Base-by-base conservation (phyloP, 805 yeast genomes). In the Saturnispora galanensis region DNA sequence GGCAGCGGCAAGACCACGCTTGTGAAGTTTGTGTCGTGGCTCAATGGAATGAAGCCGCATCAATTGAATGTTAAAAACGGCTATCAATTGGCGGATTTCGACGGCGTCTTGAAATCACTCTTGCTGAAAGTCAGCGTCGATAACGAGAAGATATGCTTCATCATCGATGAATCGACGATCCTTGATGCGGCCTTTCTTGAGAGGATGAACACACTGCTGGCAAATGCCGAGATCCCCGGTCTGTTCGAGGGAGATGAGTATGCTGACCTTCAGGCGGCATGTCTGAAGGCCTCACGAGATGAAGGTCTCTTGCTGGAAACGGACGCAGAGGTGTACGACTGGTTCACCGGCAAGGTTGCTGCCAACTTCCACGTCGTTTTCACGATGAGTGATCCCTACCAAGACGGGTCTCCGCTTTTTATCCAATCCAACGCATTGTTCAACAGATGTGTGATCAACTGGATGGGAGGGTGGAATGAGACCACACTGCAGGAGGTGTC, bases 181-280 rank as follows among this genome's bases (percentile, higher is more conserved):
- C 53, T 79, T 35, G 89, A 85, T 31, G 70, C 94, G 0, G 69
- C 93, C 0, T 90, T 89, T 56, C 62, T 90, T 29, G 97, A 90
- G 60, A 67, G 95, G 49, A 87, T 90, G 93, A 90, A 90, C 54
- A 85, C 95, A 0, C 65, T 90, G n/a, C 69, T 90, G 33, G 96
- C 97, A 0, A 90, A 90, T 60, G 84, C 95, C 0, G 97, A 90
- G 55, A 72, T 88, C 33, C 96, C 96, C 1, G 96, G 95, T 4
- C 64, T 90, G 11, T 90, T 86, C 59, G 84, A 76, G 45, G 88
- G 79, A 0, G 94, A 85, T 9, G 89, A 84, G 8, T 71, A 67
- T 41, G 64, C 63, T 0, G 47, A 67, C 2, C 63, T 89, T 45
- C 65, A 84, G 66, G 60, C 60, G 1, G 52, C 72, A 1, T 79